These are phyloP conservation scores for Neurospora sp. DNA, from an alignment of 495 filamentous ascomycete genomes.

Conservation along the genomic window DNA sequence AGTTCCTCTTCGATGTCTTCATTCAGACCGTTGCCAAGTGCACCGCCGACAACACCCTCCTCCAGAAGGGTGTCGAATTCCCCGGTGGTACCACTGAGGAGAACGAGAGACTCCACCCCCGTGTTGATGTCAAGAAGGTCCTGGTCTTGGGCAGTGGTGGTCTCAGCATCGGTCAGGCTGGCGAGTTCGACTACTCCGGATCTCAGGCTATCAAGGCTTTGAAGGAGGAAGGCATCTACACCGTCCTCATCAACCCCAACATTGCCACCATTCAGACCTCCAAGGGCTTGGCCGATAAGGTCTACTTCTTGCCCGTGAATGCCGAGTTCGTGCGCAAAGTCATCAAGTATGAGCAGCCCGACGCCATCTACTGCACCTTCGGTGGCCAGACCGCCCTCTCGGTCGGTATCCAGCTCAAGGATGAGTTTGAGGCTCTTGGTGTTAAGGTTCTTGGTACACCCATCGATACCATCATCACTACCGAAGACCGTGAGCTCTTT, in stretches of 20 bases:
- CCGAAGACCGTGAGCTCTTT: conserved; percentile 93
- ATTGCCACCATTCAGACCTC: conserved; percentile 98
- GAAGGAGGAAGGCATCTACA: conserved; percentile 90
- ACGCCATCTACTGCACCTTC: conserved; percentile 94
- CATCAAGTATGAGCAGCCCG: conserved; percentile 81
- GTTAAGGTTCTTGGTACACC: conserved; percentile 93
- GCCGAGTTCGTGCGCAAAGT: conserved; percentile 97
- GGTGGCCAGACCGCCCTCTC: conserved; percentile 91
- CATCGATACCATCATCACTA: conserved; percentile 96
- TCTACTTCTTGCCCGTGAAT: conserved; percentile 96
- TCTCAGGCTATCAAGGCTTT: conserved; percentile 90
- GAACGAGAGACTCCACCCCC: conserved; percentile 62
- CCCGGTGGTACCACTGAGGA: conserved; percentile 74
- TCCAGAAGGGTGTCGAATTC: conserved; percentile 64
- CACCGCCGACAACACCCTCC: conserved; percentile 44
- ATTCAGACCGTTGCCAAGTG: conserved; percentile 69
- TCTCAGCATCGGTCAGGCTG: conserved; percentile 91
- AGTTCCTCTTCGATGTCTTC: conserved; percentile 95
- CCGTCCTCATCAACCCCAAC: conserved; percentile 95
- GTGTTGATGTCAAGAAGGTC: conserved; percentile 83
- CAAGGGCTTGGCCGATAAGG: conserved; percentile 92
- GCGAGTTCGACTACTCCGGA: conserved; percentile 98
- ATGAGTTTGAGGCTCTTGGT: conserved; percentile 84
- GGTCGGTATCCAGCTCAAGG: conserved; percentile 92
- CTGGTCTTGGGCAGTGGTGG: conserved; percentile 89